Evolutionary conservation across 2,329 filamentous ascomycete species (phyloP).

Genomic region (Coniosporium tulheliwenetii): DNA sequence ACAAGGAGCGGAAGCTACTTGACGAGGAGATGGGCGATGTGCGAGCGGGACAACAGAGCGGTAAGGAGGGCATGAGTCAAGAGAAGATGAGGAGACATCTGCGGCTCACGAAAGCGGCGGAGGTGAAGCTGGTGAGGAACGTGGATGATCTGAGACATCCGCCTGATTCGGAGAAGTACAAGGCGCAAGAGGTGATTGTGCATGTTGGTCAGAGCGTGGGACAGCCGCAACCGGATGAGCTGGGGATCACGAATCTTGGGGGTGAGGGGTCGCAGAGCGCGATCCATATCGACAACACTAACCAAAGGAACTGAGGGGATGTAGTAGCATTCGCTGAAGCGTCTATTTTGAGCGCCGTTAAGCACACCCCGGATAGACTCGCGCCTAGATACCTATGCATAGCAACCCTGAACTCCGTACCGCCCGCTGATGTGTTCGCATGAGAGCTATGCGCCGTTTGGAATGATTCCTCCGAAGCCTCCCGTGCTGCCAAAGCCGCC

Average conservation of each 20-base stretch:
- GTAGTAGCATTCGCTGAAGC: too few relatives aligned
- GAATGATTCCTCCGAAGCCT: conserved; percentile 16
- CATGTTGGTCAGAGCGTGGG: background rate
- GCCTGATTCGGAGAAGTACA: conserved; percentile 46
- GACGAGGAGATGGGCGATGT: conserved; percentile 7
- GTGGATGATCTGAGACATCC: conserved; percentile 34
- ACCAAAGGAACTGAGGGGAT: too few relatives aligned
- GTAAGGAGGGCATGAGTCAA: conserved; percentile 23
- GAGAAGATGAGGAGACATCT: conserved; percentile 46
- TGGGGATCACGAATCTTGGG: background rate
- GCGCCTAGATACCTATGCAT: too few relatives aligned
- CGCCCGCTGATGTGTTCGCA: too few relatives aligned
- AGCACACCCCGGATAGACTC: too few relatives aligned
- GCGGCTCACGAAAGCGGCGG: conserved; percentile 66
- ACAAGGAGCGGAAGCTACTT: conserved; percentile 40
- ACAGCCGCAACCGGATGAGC: conserved; percentile 1
- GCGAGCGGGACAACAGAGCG: conserved; percentile 23
- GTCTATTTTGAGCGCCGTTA: too few relatives aligned
- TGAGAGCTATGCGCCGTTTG: background rate
- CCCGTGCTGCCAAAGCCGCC: conserved; percentile 90
- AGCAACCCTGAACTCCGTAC: too few relatives aligned
- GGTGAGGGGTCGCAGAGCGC: background rate
- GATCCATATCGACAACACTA: background rate
- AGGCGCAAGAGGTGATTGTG: conserved; percentile 26
- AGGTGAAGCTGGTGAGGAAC: conserved; percentile 65